Percentiles rank a stretch among this genome's conserved stretches.
phyloP scores from a whole-genome alignment of 441 rosid genomes.

The Gossypium davidsonii region DNA sequence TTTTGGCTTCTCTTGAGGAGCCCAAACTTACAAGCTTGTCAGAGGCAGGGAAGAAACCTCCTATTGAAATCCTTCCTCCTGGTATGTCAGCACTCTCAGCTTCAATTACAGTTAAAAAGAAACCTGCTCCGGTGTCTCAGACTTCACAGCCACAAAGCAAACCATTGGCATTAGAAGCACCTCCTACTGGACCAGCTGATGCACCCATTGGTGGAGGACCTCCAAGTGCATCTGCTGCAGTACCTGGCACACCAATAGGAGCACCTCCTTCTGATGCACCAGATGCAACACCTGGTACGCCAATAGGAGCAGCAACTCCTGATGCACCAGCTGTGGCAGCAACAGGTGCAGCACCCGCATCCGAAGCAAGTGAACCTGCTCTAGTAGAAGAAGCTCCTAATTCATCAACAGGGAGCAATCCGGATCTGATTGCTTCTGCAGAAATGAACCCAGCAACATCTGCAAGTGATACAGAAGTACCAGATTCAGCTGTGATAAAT shows the following conservation, averaged over 20 bases:
- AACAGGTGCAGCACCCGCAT: constrained; percentile 10
- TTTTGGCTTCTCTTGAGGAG: constrained; percentile 82
- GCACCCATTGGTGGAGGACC: constrained; percentile 14
- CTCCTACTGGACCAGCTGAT: constrained; percentile 31
- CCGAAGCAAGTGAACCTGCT: constrained; percentile 28
- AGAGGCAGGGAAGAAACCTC: constrained; percentile 68
- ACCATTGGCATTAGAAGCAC: constrained; percentile 66
- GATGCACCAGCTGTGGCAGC: neutral
- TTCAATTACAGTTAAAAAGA: constrained; percentile 65
- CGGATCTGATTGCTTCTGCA: constrained; percentile 20
- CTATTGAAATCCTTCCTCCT: constrained; percentile 87
- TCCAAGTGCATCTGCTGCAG: constrained; percentile 10
- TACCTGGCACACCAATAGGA: neutral
- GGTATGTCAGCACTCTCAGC: constrained; percentile 89
- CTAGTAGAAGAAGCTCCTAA: constrained; percentile 22
- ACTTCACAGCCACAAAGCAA: constrained; percentile 53
- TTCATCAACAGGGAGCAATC: constrained; percentile 25
- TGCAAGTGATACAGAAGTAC: constrained; percentile 16
- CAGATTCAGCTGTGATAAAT: neutral
- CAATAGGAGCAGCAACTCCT: neutral
- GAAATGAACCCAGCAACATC: constrained; percentile 25
- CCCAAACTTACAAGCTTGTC: constrained; percentile 9
- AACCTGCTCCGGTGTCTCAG: constrained; percentile 38
- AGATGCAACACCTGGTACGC: neutral
- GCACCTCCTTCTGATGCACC: neutral